Evolutionary conservation across 257 asterid genomes (phyloP).

Genomic region (Fraxinus pennsylvanica): DNA sequence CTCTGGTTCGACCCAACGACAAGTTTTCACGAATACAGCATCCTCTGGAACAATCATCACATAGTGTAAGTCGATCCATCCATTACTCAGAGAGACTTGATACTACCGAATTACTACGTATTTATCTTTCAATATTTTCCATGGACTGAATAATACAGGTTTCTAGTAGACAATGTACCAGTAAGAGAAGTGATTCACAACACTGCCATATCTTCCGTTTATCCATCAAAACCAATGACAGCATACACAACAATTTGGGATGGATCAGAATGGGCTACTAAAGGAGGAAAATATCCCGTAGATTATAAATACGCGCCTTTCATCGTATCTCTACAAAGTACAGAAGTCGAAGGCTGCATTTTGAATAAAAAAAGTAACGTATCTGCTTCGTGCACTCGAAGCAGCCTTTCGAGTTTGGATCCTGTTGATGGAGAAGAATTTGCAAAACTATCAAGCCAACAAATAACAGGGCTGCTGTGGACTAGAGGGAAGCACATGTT

Average conservation of each 20-base stretch:
- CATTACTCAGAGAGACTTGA: not conserved
- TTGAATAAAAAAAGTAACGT: constrained; percentile 22
- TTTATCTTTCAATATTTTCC: not conserved
- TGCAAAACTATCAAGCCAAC: constrained; percentile 52
- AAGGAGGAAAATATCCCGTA: constrained; percentile 80
- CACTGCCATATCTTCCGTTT: constrained; percentile 46
- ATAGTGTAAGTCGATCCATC: constrained; percentile 48
- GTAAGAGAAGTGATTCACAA: constrained; percentile 62
- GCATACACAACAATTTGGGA: constrained; percentile 71
- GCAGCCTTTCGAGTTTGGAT: constrained; percentile 58
- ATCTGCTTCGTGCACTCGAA: constrained; percentile 42
- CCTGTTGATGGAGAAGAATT: constrained; percentile 77
- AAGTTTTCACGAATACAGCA: constrained; percentile 67
- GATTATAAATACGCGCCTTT: constrained; percentile 69
- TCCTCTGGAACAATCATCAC: constrained; percentile 85
- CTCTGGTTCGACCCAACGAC: constrained; percentile 88
- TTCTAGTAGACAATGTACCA: constrained; percentile 76
- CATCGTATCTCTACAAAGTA: constrained; percentile 43
- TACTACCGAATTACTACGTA: not conserved
- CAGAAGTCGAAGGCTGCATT: constrained; percentile 69
- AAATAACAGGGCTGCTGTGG: constrained; percentile 61
- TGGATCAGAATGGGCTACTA: constrained; percentile 89
- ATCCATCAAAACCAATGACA: constrained; percentile 85
- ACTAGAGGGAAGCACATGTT: constrained; percentile 78
- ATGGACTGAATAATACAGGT: constrained; percentile 40